These are phyloP conservation scores for Pyrrhoderma noxium DNA, from an alignment of 1,284 basidiomycete species.

Conservation along the genomic window DNA sequence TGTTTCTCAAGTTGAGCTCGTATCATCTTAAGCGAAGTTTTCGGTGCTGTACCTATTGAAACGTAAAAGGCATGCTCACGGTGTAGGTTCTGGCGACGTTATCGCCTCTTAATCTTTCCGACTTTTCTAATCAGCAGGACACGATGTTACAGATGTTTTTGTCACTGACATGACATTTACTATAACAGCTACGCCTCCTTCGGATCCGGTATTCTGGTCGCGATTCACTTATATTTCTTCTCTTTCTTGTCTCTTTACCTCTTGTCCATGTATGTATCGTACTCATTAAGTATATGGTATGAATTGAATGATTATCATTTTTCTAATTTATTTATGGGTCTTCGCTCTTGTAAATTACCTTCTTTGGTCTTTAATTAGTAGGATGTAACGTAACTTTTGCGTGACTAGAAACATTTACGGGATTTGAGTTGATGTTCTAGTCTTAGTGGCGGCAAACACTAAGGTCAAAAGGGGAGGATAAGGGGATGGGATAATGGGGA, in stretches of 20 bases:
- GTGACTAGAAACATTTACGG: no score
- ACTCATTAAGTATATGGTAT: not conserved
- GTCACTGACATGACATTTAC: slow-evolving; percentile 5
- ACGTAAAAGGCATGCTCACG: not conserved
- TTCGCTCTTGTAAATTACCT: no score
- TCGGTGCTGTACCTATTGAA: not conserved
- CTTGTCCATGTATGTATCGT: slow-evolving; percentile 1
- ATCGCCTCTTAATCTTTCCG: not conserved
- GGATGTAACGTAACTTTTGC: no score
- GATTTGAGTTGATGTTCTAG: no score
- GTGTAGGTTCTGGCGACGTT: slow-evolving; percentile 5
- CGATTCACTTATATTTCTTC: not conserved
- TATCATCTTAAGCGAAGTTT: not conserved
- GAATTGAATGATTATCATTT: no score
- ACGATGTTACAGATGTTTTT: not conserved
- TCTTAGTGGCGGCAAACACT: no score
- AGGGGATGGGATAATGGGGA: no score
- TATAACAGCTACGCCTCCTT: not conserved
- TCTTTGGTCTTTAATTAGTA: no score
- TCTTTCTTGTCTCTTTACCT: not conserved
- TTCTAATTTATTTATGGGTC: no score
- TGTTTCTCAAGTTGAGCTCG: no score
- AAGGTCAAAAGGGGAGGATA: no score
- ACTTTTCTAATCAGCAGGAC: not conserved
- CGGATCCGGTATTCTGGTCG: not conserved